phyloP scores from a whole-genome alignment of 2,329 filamentous ascomycete species.

The Blastomyces parvus region DNA sequence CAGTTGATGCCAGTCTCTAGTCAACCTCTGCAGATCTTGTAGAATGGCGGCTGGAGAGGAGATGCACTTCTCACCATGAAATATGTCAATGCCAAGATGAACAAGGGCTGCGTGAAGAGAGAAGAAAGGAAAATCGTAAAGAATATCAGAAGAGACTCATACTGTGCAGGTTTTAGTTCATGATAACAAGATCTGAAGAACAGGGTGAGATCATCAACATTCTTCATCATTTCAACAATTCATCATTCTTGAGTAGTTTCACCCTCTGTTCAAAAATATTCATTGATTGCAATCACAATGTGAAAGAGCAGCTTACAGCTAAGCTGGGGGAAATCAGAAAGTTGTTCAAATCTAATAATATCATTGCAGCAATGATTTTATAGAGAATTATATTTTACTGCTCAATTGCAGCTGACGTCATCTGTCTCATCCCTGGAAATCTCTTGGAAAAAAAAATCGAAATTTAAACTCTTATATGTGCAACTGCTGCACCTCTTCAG shows the following conservation, averaged over 20 bases:
- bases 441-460: background rate
- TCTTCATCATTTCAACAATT: background rate
- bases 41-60: background rate
- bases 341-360: too few relatives aligned
- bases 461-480: background rate
- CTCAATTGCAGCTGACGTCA: background rate
- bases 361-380: too few relatives aligned
- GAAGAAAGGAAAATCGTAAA: too few relatives aligned
- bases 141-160: too few relatives aligned
- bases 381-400: too few relatives aligned
- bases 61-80: background rate
- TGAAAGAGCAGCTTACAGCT: background rate
- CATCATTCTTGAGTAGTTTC: background rate
- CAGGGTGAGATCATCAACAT: background rate
- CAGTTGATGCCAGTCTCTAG: background rate
- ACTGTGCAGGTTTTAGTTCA: background rate
- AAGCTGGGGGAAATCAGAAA: background rate
- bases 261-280: too few relatives aligned
- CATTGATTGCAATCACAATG: too few relatives aligned
- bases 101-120: too few relatives aligned
- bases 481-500: background rate
- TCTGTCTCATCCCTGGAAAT: too few relatives aligned
- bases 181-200: background rate
- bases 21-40: background rate
- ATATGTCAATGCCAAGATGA: too few relatives aligned